phyloP scores from a whole-genome alignment of 306 rosid genomes.

The Vachellia collinsii region DNA sequence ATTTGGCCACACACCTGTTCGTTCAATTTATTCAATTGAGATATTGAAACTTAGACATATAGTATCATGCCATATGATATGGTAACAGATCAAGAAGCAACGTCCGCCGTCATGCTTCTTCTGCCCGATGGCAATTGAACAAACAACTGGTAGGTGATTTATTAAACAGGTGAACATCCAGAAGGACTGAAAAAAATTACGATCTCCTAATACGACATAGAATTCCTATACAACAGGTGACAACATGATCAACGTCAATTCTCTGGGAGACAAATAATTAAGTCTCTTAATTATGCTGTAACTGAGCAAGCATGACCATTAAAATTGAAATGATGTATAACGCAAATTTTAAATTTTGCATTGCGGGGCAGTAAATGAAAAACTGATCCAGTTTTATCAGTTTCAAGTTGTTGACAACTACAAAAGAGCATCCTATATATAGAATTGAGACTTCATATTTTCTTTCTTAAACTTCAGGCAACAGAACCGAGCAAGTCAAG shows the following conservation, averaged over 20 bases:
- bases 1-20: background rate
- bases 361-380: background rate
- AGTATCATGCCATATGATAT: background rate
- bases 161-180: background rate
- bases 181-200: background rate
- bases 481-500: slow-evolving; percentile 11
- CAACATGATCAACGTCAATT: slow-evolving; percentile 20
- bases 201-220: slow-evolving; percentile 16
- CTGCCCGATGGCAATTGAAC: background rate
- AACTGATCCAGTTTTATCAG: background rate
- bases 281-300: slow-evolving; percentile 26
- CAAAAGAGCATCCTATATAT: background rate
- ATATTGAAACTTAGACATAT: background rate
- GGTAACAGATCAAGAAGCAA: background rate
- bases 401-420: background rate
- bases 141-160: background rate
- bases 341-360: background rate
- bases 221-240: slow-evolving; percentile 5
- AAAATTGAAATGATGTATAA: background rate
- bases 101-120: background rate
- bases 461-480: slow-evolving; percentile 8
- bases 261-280: background rate
- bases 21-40: background rate
- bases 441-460: background rate
- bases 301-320: background rate